These are phyloP conservation scores for Dioszegia aurantiaca DNA, from an alignment of 768 basidiomycete genomes.

Conservation along the genomic window DNA sequence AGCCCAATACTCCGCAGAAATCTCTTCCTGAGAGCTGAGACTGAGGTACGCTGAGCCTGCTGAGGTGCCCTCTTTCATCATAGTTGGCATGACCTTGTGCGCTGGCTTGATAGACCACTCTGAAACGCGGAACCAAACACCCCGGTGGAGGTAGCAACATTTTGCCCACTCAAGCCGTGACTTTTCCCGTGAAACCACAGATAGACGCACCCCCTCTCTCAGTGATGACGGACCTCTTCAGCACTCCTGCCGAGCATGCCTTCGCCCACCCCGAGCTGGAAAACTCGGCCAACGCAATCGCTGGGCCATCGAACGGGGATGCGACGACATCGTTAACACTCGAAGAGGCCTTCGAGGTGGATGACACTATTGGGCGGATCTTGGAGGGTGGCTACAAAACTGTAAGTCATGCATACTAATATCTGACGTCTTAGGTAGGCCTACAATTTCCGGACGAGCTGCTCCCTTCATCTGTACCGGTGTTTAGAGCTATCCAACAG, in stretches of 20 bases:
- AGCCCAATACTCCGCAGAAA: too few species aligned
- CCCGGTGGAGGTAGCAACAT: conserved; percentile 5
- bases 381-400: conserved; percentile 65
- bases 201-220: too few species aligned
- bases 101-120: too few species aligned
- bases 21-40: too few species aligned
- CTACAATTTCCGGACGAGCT: conserved; percentile 96
- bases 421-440: conserved; percentile 57
- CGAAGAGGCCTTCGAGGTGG: conserved; percentile 71
- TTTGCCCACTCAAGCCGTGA: background rate
- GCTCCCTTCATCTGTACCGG: conserved; percentile 76
- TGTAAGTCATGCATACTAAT: conserved; percentile 55
- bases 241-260: conserved; percentile 49
- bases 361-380: conserved; percentile 65
- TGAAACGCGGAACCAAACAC: conserved; percentile 3
- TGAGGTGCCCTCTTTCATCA: too few species aligned
- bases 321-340: conserved; percentile 45
- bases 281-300: background rate
- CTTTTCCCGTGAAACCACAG: too few species aligned
- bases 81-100: too few species aligned
- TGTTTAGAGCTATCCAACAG: conserved; percentile 67
- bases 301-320: conserved; percentile 38
- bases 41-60: too few species aligned
- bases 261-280: conserved; percentile 41
- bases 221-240: conserved; percentile 38